phyloP scores from a whole-genome alignment of 768 basidiomycete species.

The Boletus huronensis region DNA sequence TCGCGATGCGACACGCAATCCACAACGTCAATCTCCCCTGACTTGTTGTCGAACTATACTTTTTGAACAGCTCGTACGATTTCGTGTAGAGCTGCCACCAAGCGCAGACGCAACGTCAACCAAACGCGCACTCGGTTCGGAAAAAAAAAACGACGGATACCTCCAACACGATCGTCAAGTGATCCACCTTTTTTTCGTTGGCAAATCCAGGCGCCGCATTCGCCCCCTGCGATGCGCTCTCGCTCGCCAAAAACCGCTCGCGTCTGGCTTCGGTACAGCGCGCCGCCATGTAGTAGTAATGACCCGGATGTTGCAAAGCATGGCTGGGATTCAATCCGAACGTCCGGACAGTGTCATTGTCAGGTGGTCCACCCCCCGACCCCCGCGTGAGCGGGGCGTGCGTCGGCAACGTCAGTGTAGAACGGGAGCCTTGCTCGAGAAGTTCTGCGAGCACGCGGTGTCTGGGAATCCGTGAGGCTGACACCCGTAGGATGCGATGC shows the following conservation, averaged over 20 bases:
- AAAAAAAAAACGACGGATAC: constrained; percentile 37
- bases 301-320: constrained; percentile 83
- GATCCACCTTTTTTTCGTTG: constrained; percentile 93
- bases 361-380: constrained; percentile 33
- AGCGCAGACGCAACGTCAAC: neutral
- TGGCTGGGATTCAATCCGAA: constrained; percentile 77
- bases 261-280: constrained; percentile 77
- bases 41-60: constrained; percentile 50
- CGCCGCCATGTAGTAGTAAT: constrained; percentile 87
- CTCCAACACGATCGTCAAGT: constrained; percentile 79
- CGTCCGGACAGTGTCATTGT: constrained; percentile 56
- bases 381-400: constrained; percentile 43
- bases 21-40: constrained; percentile 82
- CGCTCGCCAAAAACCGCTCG: constrained; percentile 58
- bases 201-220: constrained; percentile 63
- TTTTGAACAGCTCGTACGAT: constrained; percentile 91
- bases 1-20: constrained; percentile 88
- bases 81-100: constrained; percentile 79
- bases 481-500: neutral
- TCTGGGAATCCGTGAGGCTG: constrained; percentile 36
- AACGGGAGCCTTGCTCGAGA: constrained; percentile 73
- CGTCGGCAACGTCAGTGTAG: constrained; percentile 58
- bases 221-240: constrained; percentile 38
- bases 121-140: neutral
- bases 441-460: constrained; percentile 90